Percentiles rank a stretch among this genome's conserved stretches.
Evolutionary conservation across 2,329 filamentous ascomycete genomes (phyloP).

Genomic region (Hysterium pulicare): DNA sequence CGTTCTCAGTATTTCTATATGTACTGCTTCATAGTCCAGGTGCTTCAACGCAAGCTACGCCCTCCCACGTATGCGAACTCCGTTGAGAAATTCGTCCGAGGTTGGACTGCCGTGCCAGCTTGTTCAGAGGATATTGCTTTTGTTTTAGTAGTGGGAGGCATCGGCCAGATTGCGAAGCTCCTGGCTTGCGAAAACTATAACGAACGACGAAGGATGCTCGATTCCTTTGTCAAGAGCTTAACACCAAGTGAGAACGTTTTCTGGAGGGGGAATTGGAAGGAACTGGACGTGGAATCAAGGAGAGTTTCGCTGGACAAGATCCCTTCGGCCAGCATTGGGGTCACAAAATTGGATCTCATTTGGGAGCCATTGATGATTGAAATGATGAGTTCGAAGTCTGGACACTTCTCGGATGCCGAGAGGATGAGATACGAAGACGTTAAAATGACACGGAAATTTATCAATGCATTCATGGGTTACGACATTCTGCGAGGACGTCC

Average conservation of each 20-base stretch:
- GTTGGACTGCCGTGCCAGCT: slow-evolving; percentile 29
- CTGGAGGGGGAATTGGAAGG: slow-evolving; percentile 34
- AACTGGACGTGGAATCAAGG: slow-evolving; percentile 32
- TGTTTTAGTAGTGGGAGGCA: slow-evolving; percentile 33
- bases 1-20: slow-evolving; percentile 37
- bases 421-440: slow-evolving; percentile 27
- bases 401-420: slow-evolving; percentile 29
- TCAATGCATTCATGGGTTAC: slow-evolving; percentile 37
- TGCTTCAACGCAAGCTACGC: slow-evolving; percentile 29
- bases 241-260: slow-evolving; percentile 33
- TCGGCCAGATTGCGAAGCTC: slow-evolving; percentile 32
- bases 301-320: slow-evolving; percentile 31
- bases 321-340: slow-evolving; percentile 33
- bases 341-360: slow-evolving; percentile 35
- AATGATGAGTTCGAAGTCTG: slow-evolving; percentile 27
- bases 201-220: slow-evolving; percentile 29
- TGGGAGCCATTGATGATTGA: slow-evolving; percentile 31
- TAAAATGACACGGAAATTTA: slow-evolving; percentile 25
- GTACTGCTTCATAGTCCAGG: slow-evolving; percentile 37
- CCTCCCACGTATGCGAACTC: slow-evolving; percentile 26
- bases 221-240: slow-evolving; percentile 32
- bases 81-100: slow-evolving; percentile 28
- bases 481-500: slow-evolving; percentile 30
- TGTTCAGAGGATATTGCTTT: slow-evolving; percentile 36
- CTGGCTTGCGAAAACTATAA: slow-evolving; percentile 29